A percentile compares a stretch with the other conserved stretches of the same genome.
These are phyloP conservation scores for Chloranthus sessilifolius DNA, from an alignment of 164 flowering plant genomes.

Conservation along the genomic window DNA sequence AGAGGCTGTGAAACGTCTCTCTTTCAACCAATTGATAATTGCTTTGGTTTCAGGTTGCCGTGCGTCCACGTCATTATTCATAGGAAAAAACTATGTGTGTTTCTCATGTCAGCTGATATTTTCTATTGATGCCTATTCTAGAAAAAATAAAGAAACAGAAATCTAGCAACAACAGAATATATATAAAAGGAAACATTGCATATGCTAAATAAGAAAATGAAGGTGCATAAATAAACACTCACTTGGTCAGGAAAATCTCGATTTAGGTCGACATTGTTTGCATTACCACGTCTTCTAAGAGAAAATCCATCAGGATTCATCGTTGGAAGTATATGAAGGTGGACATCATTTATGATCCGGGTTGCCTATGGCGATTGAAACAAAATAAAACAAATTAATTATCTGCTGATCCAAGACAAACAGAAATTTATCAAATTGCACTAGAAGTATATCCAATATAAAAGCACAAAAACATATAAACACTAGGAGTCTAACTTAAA, in stretches of 20 bases:
- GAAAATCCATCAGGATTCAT: constrained; percentile 97
- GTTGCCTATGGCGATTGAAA: constrained; percentile 63
- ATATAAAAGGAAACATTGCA: constrained; percentile 3
- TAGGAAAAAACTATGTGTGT: constrained; percentile 54
- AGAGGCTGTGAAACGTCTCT: constrained; percentile 75
- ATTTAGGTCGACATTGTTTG: constrained; percentile 85
- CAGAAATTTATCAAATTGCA: too few species aligned
- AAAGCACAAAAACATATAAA: too few species aligned
- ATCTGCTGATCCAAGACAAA: too few species aligned
- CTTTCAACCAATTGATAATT: constrained; percentile 76
- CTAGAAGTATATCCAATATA: too few species aligned
- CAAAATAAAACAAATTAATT: too few species aligned
- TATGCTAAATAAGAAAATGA: constrained; percentile 5
- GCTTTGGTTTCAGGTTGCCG: constrained; percentile 97
- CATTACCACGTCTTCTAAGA: constrained; percentile 70
- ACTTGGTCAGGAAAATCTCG: constrained; percentile 99
- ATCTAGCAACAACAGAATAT: background rate
- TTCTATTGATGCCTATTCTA: constrained; percentile 2
- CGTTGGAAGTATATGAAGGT: constrained; percentile 93
- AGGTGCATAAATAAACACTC: constrained; percentile 10
- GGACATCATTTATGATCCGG: constrained; percentile 59
- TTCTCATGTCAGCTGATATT: constrained; percentile 19
- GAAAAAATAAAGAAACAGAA: constrained; percentile 5
- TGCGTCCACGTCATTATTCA: constrained; percentile 47
- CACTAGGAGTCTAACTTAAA: too few species aligned